Evolutionary conservation across 1,284 basidiomycete species (phyloP).

Genomic region (Cutaneotrichosporon dermatis): DNA sequence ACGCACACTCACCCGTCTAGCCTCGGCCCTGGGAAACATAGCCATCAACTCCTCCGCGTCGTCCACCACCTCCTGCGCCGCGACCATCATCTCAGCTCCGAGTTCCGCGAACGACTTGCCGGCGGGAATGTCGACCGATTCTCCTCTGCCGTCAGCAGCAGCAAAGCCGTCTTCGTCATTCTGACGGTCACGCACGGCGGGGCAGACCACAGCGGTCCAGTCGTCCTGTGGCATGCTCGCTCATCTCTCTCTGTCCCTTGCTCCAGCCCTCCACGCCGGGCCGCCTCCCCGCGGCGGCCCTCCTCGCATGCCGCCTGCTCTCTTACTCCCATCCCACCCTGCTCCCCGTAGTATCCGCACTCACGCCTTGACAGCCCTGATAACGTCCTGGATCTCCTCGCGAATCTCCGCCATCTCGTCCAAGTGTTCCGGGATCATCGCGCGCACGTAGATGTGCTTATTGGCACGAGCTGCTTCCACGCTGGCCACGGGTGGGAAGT

Average conservation of each 20-base stretch:
- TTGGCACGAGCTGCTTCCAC: neutral
- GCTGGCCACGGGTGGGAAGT: neutral
- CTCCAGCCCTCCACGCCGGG: no score
- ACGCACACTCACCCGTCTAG: neutral
- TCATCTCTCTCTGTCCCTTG: no score
- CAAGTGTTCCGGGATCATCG: neutral
- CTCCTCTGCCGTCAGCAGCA: neutral
- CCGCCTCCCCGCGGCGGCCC: no score
- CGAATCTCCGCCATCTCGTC: neutral
- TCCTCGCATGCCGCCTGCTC: no score
- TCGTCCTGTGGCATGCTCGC: no score
- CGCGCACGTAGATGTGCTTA: neutral
- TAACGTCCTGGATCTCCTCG: neutral
- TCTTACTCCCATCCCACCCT: no score
- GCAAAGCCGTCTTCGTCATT: no score
- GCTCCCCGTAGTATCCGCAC: no score
- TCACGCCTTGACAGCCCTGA: neutral
- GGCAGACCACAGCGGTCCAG: no score
- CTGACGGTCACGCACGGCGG: no score
- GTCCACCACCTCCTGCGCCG: conserved; percentile 12
- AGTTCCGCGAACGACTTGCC: neutral
- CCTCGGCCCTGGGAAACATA: conserved; percentile 10
- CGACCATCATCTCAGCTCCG: neutral
- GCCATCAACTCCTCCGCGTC: conserved; percentile 13
- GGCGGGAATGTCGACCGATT: neutral